Evolutionary conservation across 768 basidiomycete genomes (phyloP).

Genomic region (Boletus patriciae): DNA sequence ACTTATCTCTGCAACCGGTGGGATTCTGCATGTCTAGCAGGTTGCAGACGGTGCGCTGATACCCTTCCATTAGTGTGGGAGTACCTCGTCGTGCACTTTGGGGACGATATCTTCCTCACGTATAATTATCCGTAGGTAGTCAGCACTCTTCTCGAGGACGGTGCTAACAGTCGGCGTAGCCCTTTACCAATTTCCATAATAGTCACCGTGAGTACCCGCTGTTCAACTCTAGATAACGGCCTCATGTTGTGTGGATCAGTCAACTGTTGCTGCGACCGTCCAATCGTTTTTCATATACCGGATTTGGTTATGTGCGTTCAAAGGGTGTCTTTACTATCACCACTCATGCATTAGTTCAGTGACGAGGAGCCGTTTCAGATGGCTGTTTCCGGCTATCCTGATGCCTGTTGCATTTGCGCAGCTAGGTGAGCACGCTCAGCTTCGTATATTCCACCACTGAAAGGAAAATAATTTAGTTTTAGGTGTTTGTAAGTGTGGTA

Average conservation of each 20-base stretch:
- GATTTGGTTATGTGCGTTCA: constrained; percentile 23
- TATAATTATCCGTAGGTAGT: constrained; percentile 21
- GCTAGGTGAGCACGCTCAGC: constrained; percentile 9
- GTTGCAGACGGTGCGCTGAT: constrained; percentile 1
- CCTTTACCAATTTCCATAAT: constrained; percentile 21
- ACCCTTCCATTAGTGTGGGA: constrained; percentile 19
- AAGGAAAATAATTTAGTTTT: constrained; percentile 13
- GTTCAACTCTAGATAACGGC: not conserved
- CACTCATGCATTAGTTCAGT: constrained; percentile 6
- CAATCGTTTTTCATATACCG: too few relatives aligned
- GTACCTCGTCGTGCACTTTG: constrained; percentile 24
- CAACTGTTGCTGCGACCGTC: constrained; percentile 20
- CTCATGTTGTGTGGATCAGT: constrained; percentile 21
- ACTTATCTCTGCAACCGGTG: constrained; percentile 21
- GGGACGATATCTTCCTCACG: constrained; percentile 10
- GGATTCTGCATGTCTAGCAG: not conserved
- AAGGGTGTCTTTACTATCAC: not conserved
- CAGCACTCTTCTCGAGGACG: constrained; percentile 4
- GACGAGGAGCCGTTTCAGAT: constrained; percentile 14
- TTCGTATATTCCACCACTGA: not conserved
- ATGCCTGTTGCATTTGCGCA: constrained; percentile 20
- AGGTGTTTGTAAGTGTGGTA: constrained; percentile 9
- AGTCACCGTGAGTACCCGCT: constrained; percentile 19
- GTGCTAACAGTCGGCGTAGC: constrained; percentile 14
- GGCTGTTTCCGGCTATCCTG: constrained; percentile 17